These are phyloP conservation scores for Mayamaea pseudoterrestris DNA, from an alignment of 108 stramenopile genomes.

Conservation along the genomic window DNA sequence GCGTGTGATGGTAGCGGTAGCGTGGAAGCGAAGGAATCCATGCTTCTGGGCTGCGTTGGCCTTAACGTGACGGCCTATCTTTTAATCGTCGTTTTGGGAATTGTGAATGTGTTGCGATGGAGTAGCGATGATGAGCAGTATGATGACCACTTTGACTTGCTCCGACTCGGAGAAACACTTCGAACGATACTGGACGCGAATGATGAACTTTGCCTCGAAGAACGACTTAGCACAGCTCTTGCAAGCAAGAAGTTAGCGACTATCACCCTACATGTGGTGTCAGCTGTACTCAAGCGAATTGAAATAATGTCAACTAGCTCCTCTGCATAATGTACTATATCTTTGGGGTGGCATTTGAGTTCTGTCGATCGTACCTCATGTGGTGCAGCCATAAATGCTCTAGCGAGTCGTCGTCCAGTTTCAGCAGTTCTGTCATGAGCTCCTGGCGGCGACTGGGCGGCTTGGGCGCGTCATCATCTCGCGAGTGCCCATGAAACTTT, in stretches of 20 bases:
- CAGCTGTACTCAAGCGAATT: not conserved
- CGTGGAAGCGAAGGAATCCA: conserved; percentile 46
- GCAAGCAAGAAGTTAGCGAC: not conserved
- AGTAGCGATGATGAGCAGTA: not conserved
- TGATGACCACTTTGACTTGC: not conserved
- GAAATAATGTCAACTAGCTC: no score
- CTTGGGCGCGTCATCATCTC: not conserved
- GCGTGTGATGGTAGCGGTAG: conserved; percentile 11
- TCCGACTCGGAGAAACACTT: not conserved
- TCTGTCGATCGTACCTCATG: conserved; percentile 10
- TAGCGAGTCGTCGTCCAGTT: conserved; percentile 22
- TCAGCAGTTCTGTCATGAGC: conserved; percentile 23
- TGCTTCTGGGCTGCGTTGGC: conserved; percentile 71
- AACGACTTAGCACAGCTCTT: not conserved
- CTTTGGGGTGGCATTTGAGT: conserved; percentile 1
- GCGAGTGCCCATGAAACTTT: not conserved
- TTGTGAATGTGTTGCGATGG: not conserved
- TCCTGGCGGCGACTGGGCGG: conserved; percentile 10
- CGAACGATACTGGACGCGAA: no score
- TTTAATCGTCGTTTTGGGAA: conserved; percentile 15
- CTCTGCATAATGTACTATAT: no score
- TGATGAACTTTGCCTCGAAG: not conserved
- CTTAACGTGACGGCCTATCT: conserved; percentile 49
- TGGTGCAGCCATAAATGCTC: conserved; percentile 20
- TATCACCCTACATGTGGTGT: not conserved